Percentiles rank a stretch among this genome's conserved stretches.
These are phyloP conservation scores for Alternaria arborescens DNA, from an alignment of 2,329 filamentous ascomycete genomes.

Conservation along the genomic window DNA sequence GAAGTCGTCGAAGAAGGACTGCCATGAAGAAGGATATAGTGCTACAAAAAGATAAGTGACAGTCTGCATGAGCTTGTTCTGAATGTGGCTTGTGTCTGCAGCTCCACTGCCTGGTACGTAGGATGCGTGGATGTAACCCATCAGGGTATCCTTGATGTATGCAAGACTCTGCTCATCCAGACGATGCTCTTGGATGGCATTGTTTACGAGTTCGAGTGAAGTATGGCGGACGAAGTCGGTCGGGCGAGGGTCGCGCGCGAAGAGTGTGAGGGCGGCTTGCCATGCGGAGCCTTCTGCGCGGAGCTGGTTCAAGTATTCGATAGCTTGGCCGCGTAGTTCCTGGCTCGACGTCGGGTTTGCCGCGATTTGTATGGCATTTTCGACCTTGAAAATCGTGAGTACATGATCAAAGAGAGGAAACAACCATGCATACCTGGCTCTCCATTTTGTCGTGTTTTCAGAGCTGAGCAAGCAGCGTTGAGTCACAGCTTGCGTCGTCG, in stretches of 20 bases:
- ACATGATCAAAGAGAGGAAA: background rate
- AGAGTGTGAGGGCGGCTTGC: slow-evolving; percentile 88
- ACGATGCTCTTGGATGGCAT: slow-evolving; percentile 81
- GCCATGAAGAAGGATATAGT: slow-evolving; percentile 86
- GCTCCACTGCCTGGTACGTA: slow-evolving; percentile 70
- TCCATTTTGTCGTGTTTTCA: slow-evolving; percentile 49
- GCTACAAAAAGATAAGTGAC: slow-evolving; percentile 91
- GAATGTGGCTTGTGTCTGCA: slow-evolving; percentile 77
- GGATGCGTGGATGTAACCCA: slow-evolving; percentile 79
- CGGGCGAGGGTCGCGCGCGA: slow-evolving; percentile 77
- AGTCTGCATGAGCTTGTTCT: slow-evolving; percentile 97
- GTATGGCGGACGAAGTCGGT: slow-evolving; percentile 88
- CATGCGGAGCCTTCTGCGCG: slow-evolving; percentile 84
- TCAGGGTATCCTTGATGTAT: slow-evolving; percentile 80
- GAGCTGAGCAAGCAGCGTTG: slow-evolving; percentile 25
- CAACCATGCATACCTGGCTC: slow-evolving; percentile 42
- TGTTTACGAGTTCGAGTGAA: slow-evolving; percentile 91
- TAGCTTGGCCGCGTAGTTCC: slow-evolving; percentile 80
- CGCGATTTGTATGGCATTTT: slow-evolving; percentile 94
- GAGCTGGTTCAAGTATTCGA: slow-evolving; percentile 79
- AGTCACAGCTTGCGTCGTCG: slow-evolving; percentile 28
- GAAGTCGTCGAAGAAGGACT: slow-evolving; percentile 90
- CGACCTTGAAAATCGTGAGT: slow-evolving; percentile 66
- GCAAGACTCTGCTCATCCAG: slow-evolving; percentile 76
- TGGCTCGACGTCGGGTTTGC: slow-evolving; percentile 81